phyloP scores from a whole-genome alignment of 371 early-diverging fungal genomes.

The Syncephalastrum monosporum region DNA sequence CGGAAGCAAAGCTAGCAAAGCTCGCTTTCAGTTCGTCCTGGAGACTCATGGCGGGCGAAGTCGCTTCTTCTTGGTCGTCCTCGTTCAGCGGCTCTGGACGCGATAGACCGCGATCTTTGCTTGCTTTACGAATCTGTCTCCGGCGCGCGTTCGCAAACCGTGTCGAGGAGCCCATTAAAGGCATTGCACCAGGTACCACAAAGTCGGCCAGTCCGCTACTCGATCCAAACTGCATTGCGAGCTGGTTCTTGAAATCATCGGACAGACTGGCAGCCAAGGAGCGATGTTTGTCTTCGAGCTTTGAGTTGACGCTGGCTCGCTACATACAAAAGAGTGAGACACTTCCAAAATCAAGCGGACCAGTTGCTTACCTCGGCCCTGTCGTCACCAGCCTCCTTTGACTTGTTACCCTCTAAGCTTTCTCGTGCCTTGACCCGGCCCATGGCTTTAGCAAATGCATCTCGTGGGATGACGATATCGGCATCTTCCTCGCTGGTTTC shows the following conservation, averaged over 20 bases:
- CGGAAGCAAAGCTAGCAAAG: constrained; percentile 4
- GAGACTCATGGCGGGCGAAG: constrained; percentile 10
- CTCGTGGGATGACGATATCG: constrained; percentile 28
- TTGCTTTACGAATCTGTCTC: constrained; percentile 18
- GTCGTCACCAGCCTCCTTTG: constrained; percentile 2
- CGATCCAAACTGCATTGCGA: constrained; percentile 47
- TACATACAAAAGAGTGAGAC: not conserved
- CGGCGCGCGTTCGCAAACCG: constrained; percentile 34
- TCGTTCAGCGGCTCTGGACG: not conserved
- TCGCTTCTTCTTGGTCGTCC: not conserved
- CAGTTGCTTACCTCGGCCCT: not conserved
- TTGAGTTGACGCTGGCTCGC: not conserved
- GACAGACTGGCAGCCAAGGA: constrained; percentile 45
- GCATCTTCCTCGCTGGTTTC: constrained; percentile 16
- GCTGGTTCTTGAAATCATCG: constrained; percentile 44
- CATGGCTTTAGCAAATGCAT: constrained; percentile 35
- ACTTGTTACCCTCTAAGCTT: constrained; percentile 33
- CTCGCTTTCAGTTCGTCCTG: constrained; percentile 15
- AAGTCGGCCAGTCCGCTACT: constrained; percentile 42
- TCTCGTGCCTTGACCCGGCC: constrained; percentile 45
- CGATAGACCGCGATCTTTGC: not conserved
- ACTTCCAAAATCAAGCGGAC: not conserved
- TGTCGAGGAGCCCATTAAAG: constrained; percentile 46
- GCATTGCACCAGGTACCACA: constrained; percentile 39
- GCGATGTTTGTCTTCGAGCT: constrained; percentile 31